Percentiles rank a stretch among this genome's conserved stretches.
These are phyloP conservation scores for Raddia distichophylla DNA, from an alignment of 176 grass and related monocot genomes.

Conservation along the genomic window DNA sequence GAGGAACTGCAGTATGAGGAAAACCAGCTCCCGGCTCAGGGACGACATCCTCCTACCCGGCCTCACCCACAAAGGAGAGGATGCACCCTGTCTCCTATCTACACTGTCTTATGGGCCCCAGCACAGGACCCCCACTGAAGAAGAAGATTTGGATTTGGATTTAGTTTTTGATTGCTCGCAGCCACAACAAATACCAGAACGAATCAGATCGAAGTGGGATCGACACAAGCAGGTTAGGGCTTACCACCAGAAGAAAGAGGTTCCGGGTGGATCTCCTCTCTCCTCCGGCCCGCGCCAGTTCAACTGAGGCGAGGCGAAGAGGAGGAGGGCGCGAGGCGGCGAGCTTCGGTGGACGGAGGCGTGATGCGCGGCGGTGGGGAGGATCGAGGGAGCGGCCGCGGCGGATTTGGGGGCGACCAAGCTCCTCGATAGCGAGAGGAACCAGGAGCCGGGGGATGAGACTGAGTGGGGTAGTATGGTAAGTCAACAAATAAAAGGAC, in stretches of 20 bases:
- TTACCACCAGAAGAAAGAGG: constrained; percentile 33
- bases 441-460: constrained; percentile 33
- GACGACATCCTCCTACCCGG: constrained; percentile 59
- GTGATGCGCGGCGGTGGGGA: constrained; percentile 20
- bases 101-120: constrained; percentile 30
- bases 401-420: constrained; percentile 38
- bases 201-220: constrained; percentile 16
- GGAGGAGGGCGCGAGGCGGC: not conserved
- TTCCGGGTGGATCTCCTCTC: constrained; percentile 34
- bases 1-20: constrained; percentile 90
- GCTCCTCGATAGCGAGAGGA: constrained; percentile 47
- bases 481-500: constrained; percentile 34
- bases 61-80: constrained; percentile 44
- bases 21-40: constrained; percentile 74
- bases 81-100: constrained; percentile 25
- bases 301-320: not conserved
- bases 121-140: constrained; percentile 27
- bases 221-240: constrained; percentile 39
- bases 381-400: constrained; percentile 40
- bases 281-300: constrained; percentile 19
- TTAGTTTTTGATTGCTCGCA: not conserved
- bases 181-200: not conserved
- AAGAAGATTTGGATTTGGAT: not conserved
- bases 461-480: constrained; percentile 39
- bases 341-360: not conserved